A percentile compares a stretch with the other conserved stretches of the same genome.
Evolutionary conservation across 768 basidiomycete species (phyloP).

Genomic region (Exsudoporus frostii): DNA sequence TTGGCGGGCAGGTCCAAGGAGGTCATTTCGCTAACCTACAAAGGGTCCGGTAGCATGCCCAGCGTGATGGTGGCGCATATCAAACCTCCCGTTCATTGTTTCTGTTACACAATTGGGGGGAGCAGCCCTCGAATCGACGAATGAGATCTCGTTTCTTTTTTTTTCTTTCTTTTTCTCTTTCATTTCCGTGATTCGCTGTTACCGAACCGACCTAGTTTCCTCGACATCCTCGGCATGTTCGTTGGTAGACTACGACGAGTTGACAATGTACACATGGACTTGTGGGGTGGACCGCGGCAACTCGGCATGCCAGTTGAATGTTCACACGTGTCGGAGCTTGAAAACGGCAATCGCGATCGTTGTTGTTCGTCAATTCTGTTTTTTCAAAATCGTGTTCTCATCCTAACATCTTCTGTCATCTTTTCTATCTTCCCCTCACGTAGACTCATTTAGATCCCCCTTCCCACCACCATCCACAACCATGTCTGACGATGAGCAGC

Average conservation of each 20-base stretch:
- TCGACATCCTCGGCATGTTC: not conserved
- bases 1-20: not conserved
- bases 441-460: slow-evolving; percentile 24
- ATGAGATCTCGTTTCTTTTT: not conserved
- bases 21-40: not conserved
- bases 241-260: not conserved
- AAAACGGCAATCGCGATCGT: slow-evolving; percentile 36
- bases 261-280: not conserved
- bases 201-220: not conserved
- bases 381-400: slow-evolving; percentile 21
- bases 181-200: not conserved
- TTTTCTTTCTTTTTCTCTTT: not conserved
- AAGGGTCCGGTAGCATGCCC: not conserved
- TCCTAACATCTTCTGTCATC: slow-evolving; percentile 26
- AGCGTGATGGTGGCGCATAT: slow-evolving; percentile 1
- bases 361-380: slow-evolving; percentile 5
- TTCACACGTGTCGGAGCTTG: slow-evolving; percentile 38
- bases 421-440: slow-evolving; percentile 17
- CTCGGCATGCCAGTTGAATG: slow-evolving; percentile 11
- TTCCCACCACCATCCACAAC: slow-evolving; percentile 26
- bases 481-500: slow-evolving; percentile 94
- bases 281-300: slow-evolving; percentile 3
- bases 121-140: too few relatives aligned
- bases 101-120: not conserved
- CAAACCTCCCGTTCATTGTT: not conserved